Conservation (phyloP, 805 yeast species). For the Pichia thaimueangensis region DNA sequence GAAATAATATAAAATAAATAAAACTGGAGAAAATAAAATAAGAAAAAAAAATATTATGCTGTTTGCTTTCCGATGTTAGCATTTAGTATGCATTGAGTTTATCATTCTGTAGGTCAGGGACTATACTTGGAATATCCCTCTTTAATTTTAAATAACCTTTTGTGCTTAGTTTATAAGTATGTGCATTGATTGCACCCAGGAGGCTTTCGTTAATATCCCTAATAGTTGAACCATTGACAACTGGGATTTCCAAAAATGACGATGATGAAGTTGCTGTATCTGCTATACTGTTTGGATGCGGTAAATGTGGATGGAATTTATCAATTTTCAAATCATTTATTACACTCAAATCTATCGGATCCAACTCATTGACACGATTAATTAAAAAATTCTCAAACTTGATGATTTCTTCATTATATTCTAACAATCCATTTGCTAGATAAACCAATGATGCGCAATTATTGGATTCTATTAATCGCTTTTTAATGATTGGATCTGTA, state of each 20-base stretch:
- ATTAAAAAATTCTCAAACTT: conserved; percentile 6
- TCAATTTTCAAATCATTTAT: not conserved
- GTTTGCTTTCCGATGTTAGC: no score
- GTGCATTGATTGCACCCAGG: no score
- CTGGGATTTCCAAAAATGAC: conserved; percentile 6
- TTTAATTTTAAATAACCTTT: not conserved
- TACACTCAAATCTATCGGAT: not conserved
- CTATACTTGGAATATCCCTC: conserved; percentile 8
- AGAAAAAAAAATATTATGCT: not conserved
- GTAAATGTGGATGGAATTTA: not conserved
- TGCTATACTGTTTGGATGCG: no score
- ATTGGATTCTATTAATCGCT: not conserved
- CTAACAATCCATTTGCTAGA: conserved; percentile 12
- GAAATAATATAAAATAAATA: no score
- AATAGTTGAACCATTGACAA: not conserved
- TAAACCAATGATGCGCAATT: conserved; percentile 3
- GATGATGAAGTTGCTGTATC: conserved; percentile 3
- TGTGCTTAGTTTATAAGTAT: conserved; percentile 2
- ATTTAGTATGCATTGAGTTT: conserved; percentile 7
- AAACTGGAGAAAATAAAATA: no score
- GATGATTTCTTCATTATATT: conserved; percentile 9
- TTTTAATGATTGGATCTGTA: not conserved
- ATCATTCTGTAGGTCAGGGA: conserved; percentile 9
- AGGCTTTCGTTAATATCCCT: not conserved
- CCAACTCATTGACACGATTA: conserved; percentile 1